phyloP scores from a whole-genome alignment of 2,329 filamentous ascomycete genomes.

The Botrytis tulipae region DNA sequence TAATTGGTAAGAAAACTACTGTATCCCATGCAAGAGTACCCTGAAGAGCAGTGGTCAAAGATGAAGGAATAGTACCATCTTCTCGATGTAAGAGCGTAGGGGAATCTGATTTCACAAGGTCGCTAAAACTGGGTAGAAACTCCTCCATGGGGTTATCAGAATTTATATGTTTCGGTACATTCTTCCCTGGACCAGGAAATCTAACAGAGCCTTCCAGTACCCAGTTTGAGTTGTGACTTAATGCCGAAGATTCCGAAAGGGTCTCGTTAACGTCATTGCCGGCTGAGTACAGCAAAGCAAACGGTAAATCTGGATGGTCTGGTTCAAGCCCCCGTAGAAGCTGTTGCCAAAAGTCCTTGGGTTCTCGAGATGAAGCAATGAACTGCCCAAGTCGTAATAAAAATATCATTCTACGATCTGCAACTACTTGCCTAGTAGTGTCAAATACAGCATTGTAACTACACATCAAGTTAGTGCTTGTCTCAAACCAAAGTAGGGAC shows the following conservation, averaged over 20 bases:
- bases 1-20: conserved; percentile 16
- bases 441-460: conserved; percentile 69
- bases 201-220: conserved; percentile 28
- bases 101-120: conserved; percentile 4
- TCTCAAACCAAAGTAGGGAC: not conserved
- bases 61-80: conserved; percentile 3
- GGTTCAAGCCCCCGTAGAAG: conserved; percentile 65
- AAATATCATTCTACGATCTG: conserved; percentile 73
- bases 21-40: not conserved
- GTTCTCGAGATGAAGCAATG: conserved; percentile 67
- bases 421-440: conserved; percentile 72
- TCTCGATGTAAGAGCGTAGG: conserved; percentile 9
- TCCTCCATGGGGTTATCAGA: not conserved
- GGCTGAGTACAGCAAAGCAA: conserved; percentile 73
- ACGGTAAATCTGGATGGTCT: conserved; percentile 73
- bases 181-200: conserved; percentile 16
- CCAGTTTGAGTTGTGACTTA: conserved; percentile 27
- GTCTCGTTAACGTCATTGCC: conserved; percentile 52
- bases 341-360: conserved; percentile 70
- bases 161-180: conserved; percentile 10
- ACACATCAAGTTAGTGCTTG: not conserved
- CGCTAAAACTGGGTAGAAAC: conserved; percentile 9
- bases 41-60: not conserved
- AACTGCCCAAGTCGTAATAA: conserved; percentile 73
- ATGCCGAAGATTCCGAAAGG: conserved; percentile 27